These are phyloP conservation scores for Yamagishiella unicocca DNA, from an alignment of 139 green algal genomes.

Conservation along the genomic window DNA sequence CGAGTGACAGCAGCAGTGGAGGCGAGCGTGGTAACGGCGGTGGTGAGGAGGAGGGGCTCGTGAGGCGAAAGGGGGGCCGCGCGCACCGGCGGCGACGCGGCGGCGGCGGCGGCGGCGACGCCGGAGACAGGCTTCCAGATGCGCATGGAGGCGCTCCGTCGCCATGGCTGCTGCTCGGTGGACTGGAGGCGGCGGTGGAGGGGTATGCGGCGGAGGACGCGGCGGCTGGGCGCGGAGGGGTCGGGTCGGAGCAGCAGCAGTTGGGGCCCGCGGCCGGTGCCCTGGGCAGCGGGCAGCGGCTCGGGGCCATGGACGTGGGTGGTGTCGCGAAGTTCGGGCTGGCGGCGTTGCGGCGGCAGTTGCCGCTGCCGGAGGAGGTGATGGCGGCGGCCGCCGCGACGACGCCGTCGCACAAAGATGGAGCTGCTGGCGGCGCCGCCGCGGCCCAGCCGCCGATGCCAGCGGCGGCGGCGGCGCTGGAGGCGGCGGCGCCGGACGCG, in stretches of 20 bases:
- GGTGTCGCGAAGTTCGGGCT: neutral
- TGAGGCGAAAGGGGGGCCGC: neutral
- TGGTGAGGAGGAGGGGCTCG: neutral
- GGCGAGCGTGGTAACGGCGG: neutral
- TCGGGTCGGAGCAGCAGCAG: neutral
- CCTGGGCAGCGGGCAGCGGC: neutral
- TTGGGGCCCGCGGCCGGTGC: neutral
- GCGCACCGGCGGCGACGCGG: no score
- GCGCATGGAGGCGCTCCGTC: no score
- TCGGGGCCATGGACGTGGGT: neutral
- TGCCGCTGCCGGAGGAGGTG: neutral
- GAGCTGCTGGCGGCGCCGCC: neutral
- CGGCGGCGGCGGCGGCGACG: neutral
- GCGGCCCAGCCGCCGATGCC: no score
- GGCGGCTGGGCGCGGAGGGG: neutral
- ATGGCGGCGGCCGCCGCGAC: neutral
- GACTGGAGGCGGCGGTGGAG: no score
- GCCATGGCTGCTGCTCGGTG: no score
- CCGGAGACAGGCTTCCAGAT: neutral
- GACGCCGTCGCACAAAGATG: neutral
- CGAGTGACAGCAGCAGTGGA: neutral
- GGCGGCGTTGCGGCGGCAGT: constrained; percentile 30
- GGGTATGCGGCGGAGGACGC: no score
- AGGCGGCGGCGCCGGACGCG: neutral
- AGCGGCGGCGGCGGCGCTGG: neutral